Evolutionary conservation across 305 asterid genomes (phyloP), one percentile per base, ranked within the genome.

Genomic region (Rubia occidens): DNA sequence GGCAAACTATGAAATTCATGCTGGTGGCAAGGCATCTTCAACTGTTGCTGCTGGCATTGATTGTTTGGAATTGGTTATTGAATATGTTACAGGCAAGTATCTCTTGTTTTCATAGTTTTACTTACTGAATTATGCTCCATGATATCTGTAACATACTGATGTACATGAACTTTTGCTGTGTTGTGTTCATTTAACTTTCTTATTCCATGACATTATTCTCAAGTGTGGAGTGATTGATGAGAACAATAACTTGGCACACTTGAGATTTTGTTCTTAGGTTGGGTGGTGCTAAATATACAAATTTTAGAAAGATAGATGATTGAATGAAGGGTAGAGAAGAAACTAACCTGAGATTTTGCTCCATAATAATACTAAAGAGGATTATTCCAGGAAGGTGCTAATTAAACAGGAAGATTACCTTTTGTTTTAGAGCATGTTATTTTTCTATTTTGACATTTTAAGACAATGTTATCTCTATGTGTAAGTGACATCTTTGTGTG

Each of bases 11-110:
- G 91, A 88, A 77, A 80, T 93, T 76, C 74, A 71, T 76, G 77
- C 79, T 68, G 91, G 90, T 79, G 92, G 91, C 55, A 85, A 80
- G 74, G 95, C 82, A 58, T 85, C 96, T 73, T 75, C 84, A 66
- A 69, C 74, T 71, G 96, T 88, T 78, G 95, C 97, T 71, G 90
- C 88, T 74, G 98, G 95, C 72, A 80, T 93, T 78, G 95, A 88
- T 79, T 83, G 87, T 81, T 82, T 90, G 77, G 91, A 85, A 80
- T 74, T 85, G 83, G 75, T 90, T 85, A 83, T 93, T 68, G 98
- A 87, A 85, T 78, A 70, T 73, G 85, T 84, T 44, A 75, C 89
- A 83, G 98, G 98, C 90, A 82, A 60, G 69, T 64, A 8, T 51
- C 49, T 53, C 29, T 67, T 35, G 32, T 11, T 8, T 53, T 67